Evolutionary conservation across 352 stramenopile genomes (phyloP), one percentile per base, ranked within the genome.

Genomic region (Aphanomyces invadans): DNA sequence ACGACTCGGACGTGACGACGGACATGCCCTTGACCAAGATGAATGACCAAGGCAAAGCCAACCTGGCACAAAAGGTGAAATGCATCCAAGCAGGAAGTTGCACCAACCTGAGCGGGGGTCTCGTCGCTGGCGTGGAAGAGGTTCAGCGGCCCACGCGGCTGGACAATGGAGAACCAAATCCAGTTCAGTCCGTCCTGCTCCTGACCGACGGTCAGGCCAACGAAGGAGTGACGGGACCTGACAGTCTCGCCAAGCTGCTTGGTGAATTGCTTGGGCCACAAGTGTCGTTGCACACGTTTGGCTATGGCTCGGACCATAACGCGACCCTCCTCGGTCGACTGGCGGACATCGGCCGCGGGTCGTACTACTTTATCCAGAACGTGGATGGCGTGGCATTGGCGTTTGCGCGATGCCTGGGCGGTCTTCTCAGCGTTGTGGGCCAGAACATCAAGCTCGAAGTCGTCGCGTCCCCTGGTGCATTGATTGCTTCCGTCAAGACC

Each of bases 381-480:
- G 44, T 28, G 0, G 65, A 70, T 17, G n/a, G 46, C 25, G 70
- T 75, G 45, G 26, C 28, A n/a, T 23, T 64, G 38, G 76, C 77
- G n/a, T 87, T 89, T 70, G 78, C 76, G 2, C 75, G 87, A 71
- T 76, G 73, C 54, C 54, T 89, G n/a, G 81, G 81, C 53, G 81
- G 81, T 26, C 71, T 87, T 19, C 52, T 86, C 0, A 76, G 64
- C 38, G 73, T 88, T 45, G 79, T 86, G 25, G 81, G 77, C 26
- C 78, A 89, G 52, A 79, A 79, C 66, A 72, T 82, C 54, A 55
- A 52, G 1, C 7, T 89, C 17, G 72, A 71, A 4, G 73, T 86
- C 45, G 55, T 36, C 31, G 52, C 77, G 29, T 55, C 68, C 42
- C 36, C 71, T 1, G 67, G 71, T n/a, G 65, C 71, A 26, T 31